Percentiles rank a stretch among this genome's conserved stretches.
Conservation (phyloP, 176 grass and related monocot genomes). For the Oryza glumipatula region DNA sequence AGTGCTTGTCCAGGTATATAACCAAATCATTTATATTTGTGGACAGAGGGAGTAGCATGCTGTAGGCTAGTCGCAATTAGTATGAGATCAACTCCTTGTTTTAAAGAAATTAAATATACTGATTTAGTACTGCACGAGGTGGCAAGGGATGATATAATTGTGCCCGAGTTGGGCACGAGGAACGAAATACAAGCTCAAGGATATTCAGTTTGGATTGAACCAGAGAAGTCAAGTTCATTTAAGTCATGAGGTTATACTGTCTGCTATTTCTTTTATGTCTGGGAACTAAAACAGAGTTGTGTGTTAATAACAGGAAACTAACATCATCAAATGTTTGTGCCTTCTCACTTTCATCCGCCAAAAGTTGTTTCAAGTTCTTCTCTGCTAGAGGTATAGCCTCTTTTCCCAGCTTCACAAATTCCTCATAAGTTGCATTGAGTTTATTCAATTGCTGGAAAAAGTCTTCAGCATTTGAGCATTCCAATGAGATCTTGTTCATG, state of each 20-base stretch:
- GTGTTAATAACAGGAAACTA: constrained; percentile 33
- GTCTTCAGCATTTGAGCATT: constrained; percentile 66
- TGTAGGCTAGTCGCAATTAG: constrained; percentile 16
- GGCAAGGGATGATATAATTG: constrained; percentile 4
- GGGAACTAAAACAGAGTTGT: constrained; percentile 26
- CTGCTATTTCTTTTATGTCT: constrained; percentile 17
- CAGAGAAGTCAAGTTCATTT: constrained; percentile 7
- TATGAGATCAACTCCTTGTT: not conserved
- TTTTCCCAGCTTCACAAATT: constrained; percentile 71
- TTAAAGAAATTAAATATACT: not conserved
- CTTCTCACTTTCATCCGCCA: constrained; percentile 73
- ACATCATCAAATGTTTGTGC: constrained; percentile 78
- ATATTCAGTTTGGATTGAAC: constrained; percentile 10
- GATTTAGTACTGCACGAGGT: not conserved
- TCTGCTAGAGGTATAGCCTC: constrained; percentile 79
- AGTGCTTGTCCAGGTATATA: too few relatives aligned
- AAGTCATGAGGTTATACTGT: constrained; percentile 15
- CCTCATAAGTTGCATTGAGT: constrained; percentile 72
- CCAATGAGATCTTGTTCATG: constrained; percentile 64
- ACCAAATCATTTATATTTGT: too few relatives aligned
- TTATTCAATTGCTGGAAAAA: constrained; percentile 85
- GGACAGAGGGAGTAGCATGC: not conserved
- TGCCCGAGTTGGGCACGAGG: not conserved
- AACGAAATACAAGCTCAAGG: not conserved
- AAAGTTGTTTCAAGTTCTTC: constrained; percentile 76